A percentile compares a stretch with the other conserved stretches of the same genome.
phyloP scores from a whole-genome alignment of 1,284 basidiomycete genomes.

The Ceratobasidium theobromae region DNA sequence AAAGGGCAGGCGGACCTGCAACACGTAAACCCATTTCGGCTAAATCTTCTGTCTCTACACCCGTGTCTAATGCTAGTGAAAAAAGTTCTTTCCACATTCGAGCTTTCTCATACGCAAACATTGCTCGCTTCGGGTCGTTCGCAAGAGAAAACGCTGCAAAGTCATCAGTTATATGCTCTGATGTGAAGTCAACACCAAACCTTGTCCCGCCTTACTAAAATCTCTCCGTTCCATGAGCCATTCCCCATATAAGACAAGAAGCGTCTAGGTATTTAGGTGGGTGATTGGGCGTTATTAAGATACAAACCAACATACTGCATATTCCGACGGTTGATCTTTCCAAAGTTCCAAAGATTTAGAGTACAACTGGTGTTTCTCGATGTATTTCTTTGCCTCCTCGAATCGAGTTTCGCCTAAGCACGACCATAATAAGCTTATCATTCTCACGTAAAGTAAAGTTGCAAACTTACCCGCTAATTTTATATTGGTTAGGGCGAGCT shows the following conservation, averaged over 20 bases:
- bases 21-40: conserved; percentile 68
- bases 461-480: conserved; percentile 62
- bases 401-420: conserved; percentile 54
- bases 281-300: conserved; percentile 34
- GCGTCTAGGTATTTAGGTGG: conserved; percentile 43
- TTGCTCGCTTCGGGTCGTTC: conserved; percentile 63
- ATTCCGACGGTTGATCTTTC: conserved; percentile 57
- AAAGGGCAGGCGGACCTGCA: conserved; percentile 56
- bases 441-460: background rate
- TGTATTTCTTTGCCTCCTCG: conserved; percentile 77
- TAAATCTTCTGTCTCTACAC: conserved; percentile 55
- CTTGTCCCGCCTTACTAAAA: conserved; percentile 73
- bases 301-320: conserved; percentile 55
- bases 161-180: background rate
- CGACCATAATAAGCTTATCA: background rate
- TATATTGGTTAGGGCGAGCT: conserved; percentile 75
- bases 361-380: conserved; percentile 78
- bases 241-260: conserved; percentile 84
- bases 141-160: conserved; percentile 72
- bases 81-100: conserved; percentile 90
- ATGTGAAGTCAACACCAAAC: conserved; percentile 53
- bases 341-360: conserved; percentile 73
- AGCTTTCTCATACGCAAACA: conserved; percentile 83
- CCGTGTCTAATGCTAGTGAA: conserved; percentile 62
- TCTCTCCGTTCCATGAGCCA: conserved; percentile 85